phyloP scores from a whole-genome alignment of 257 asterid species.

The Fraxinus pennsylvanica region DNA sequence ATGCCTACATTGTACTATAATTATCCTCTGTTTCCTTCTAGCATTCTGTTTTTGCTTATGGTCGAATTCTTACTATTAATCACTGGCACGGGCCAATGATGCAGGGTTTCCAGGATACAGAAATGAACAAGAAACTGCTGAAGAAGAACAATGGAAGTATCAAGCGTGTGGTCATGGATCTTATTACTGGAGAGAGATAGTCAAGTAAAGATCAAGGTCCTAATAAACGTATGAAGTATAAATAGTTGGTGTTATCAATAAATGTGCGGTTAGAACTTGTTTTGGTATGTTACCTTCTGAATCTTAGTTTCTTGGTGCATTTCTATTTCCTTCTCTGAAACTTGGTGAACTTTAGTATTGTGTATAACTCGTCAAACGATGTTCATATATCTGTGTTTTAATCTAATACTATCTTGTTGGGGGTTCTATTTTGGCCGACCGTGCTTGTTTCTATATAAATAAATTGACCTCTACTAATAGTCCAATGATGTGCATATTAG shows the following conservation, averaged over 20 bases:
- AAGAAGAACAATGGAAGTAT: conserved; percentile 87
- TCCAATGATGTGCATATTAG: not conserved
- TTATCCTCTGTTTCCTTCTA: not conserved
- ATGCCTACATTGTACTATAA: not conserved
- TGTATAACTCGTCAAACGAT: not conserved
- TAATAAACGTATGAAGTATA: not conserved
- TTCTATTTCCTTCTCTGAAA: not conserved
- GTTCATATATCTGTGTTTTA: not conserved
- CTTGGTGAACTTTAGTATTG: not conserved
- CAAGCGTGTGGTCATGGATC: conserved; percentile 90
- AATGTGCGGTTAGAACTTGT: not conserved
- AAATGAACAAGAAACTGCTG: conserved; percentile 61
- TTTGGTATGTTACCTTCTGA: not conserved
- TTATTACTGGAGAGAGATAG: conserved; percentile 45
- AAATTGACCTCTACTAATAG: too few species aligned
- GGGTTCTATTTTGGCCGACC: not conserved
- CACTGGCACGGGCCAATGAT: conserved; percentile 10
- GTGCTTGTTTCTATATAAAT: not conserved
- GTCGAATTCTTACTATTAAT: not conserved
- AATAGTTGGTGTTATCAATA: not conserved
- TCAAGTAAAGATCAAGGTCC: not conserved
- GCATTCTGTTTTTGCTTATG: not conserved
- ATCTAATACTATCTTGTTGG: not conserved
- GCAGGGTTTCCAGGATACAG: conserved; percentile 73
- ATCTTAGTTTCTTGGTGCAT: not conserved